phyloP scores from a whole-genome alignment of 768 basidiomycete genomes.

The Suillus paluster region DNA sequence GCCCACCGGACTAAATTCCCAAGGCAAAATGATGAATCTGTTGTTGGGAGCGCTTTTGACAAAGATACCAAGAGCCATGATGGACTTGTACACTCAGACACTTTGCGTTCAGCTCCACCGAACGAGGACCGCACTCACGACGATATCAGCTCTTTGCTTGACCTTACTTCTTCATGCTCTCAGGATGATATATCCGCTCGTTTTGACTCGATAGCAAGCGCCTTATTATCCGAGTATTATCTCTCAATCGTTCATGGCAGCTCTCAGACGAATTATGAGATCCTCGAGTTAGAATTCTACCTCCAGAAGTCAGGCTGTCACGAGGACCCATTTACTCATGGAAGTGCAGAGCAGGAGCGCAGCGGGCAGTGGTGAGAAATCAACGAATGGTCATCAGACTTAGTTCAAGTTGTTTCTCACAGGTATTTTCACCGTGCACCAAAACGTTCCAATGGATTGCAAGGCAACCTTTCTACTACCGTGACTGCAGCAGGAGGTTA shows the following conservation, averaged over 20 bases:
- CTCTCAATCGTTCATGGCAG: conserved; percentile 44
- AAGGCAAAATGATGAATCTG: background rate
- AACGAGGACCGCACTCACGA: background rate
- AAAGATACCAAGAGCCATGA: too few relatives aligned
- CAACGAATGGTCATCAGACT: conserved; percentile 5
- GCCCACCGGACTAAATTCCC: background rate
- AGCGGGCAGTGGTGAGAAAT: conserved; percentile 61
- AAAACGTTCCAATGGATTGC: conserved; percentile 45
- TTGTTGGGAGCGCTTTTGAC: background rate
- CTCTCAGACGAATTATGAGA: conserved; percentile 49
- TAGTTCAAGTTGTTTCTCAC: background rate
- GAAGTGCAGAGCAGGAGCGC: conserved; percentile 63
- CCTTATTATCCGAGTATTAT: conserved; percentile 50
- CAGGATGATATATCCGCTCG: conserved; percentile 45
- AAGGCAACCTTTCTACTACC: conserved; percentile 30
- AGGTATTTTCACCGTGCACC: conserved; percentile 86
- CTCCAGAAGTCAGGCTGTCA: conserved; percentile 60
- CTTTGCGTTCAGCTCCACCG: background rate
- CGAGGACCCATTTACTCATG: conserved; percentile 80
- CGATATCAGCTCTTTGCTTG: conserved; percentile 39
- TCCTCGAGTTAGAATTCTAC: conserved; percentile 84
- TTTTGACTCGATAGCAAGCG: conserved; percentile 52
- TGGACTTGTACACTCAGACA: too few relatives aligned
- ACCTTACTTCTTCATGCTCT: conserved; percentile 47
- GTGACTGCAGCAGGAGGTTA: conserved; percentile 57